These are phyloP conservation scores for Metschnikowia peoriensis DNA, from an alignment of 805 yeast species.

Conservation along the genomic window DNA sequence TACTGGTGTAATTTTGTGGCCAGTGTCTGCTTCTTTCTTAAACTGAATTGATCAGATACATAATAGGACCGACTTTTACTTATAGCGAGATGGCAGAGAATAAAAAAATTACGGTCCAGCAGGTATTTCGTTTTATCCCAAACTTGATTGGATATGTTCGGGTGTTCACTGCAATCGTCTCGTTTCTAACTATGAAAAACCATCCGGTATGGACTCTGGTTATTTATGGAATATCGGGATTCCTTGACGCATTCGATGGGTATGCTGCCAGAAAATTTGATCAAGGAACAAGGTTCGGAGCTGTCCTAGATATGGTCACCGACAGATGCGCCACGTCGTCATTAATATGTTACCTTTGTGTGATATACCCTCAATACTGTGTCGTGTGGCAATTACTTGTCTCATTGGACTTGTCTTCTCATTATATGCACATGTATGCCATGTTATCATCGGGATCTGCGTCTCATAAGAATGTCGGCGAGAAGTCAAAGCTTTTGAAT, in stretches of 20 bases:
- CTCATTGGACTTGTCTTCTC: conserved; percentile 85
- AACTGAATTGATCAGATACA: background rate
- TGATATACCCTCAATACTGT: conserved; percentile 69
- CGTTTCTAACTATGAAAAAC: conserved; percentile 76
- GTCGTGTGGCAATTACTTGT: conserved; percentile 79
- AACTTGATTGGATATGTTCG: conserved; percentile 89
- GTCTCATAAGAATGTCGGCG: conserved; percentile 80
- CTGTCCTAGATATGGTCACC: conserved; percentile 97
- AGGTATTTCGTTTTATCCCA: conserved; percentile 80
- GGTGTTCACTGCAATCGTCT: conserved; percentile 75
- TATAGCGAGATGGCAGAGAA: background rate
- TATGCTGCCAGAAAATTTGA: conserved; percentile 85
- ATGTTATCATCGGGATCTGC: conserved; percentile 74
- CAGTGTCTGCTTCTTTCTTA: background rate
- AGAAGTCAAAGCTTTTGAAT: conserved; percentile 69
- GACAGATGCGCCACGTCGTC: conserved; percentile 96
- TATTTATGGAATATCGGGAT: conserved; percentile 82
- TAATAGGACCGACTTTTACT: background rate
- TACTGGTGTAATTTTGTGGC: background rate
- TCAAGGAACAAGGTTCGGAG: conserved; percentile 92
- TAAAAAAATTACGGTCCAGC: conserved; percentile 37
- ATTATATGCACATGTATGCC: conserved; percentile 98
- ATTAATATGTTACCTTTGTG: conserved; percentile 81
- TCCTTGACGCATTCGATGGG: conserved; percentile 95
- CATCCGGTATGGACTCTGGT: conserved; percentile 79